Conservation (phyloP, 2,329 filamentous ascomycete species). For the Epichloe elymi region DNA sequence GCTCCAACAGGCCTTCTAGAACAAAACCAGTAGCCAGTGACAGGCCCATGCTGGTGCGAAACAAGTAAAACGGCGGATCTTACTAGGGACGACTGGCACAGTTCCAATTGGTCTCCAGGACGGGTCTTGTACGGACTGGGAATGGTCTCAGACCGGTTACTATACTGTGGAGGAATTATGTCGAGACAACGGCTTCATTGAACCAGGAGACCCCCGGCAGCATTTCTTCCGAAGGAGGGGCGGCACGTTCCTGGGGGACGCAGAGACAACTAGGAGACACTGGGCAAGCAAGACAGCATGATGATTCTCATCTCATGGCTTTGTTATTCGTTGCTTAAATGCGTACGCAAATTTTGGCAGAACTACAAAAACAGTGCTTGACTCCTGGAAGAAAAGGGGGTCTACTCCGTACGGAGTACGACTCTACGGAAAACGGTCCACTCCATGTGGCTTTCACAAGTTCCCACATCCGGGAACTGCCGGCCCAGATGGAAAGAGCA, state of each 20-base stretch:
- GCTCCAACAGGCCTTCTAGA: conserved; percentile 5
- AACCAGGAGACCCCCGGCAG: no score
- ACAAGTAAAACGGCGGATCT: conserved; percentile 1
- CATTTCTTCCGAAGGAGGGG: neutral
- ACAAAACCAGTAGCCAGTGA: conserved; percentile 2
- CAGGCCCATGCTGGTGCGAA: conserved; percentile 3
- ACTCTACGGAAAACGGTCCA: neutral
- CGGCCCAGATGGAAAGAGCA: neutral
- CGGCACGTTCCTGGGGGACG: neutral
- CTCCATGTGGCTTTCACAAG: neutral
- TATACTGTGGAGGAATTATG: no score
- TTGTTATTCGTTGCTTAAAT: no score
- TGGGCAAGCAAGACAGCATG: no score
- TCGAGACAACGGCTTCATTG: no score
- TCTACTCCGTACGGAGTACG: neutral
- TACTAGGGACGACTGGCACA: neutral
- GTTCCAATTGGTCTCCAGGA: neutral
- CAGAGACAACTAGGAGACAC: no score
- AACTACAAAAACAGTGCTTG: no score
- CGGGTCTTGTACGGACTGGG: no score
- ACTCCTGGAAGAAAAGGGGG: neutral
- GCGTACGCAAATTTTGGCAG: no score
- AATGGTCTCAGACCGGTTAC: no score
- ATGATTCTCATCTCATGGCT: no score
- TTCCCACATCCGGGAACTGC: conserved; percentile 4